Percentiles rank a stretch among this genome's conserved stretches.
These are phyloP conservation scores for Corylus americana DNA, from an alignment of 306 rosid genomes.

Conservation along the genomic window DNA sequence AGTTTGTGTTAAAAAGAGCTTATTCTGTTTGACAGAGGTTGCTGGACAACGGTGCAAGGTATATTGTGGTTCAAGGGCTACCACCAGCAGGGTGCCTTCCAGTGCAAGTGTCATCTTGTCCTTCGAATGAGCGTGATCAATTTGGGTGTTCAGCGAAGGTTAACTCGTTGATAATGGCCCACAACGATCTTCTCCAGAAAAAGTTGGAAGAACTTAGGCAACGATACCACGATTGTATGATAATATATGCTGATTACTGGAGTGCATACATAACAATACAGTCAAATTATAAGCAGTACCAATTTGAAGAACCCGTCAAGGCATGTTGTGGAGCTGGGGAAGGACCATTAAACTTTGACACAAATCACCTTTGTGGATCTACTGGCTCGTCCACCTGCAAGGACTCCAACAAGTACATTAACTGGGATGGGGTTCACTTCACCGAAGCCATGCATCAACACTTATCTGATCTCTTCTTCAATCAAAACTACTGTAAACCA, in stretches of 20 bases:
- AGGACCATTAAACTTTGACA: slow-evolving; percentile 7
- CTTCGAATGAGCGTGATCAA: slow-evolving; percentile 12
- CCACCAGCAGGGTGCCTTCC: slow-evolving; percentile 32
- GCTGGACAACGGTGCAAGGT: slow-evolving; percentile 24
- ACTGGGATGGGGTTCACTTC: slow-evolving; percentile 31
- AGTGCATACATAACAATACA: slow-evolving; percentile 14
- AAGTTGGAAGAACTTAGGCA: neutral
- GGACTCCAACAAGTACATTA: slow-evolving; percentile 19
- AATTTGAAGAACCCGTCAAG: slow-evolving; percentile 27
- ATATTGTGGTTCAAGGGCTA: slow-evolving; percentile 33
- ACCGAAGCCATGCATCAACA: slow-evolving; percentile 26
- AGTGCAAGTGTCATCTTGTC: slow-evolving; percentile 1
- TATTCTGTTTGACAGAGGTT: neutral
- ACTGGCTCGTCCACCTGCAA: slow-evolving; percentile 13
- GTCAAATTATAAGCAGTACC: neutral
- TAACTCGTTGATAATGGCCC: slow-evolving; percentile 15
- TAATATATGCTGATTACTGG: slow-evolving; percentile 26
- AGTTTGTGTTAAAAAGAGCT: too few relatives aligned
- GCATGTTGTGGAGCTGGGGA: slow-evolving; percentile 27
- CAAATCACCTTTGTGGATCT: slow-evolving; percentile 11
- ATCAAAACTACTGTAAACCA: slow-evolving; percentile 26
- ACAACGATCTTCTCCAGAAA: slow-evolving; percentile 22
- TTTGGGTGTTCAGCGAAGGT: slow-evolving; percentile 17
- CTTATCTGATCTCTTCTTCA: slow-evolving; percentile 24
- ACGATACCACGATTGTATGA: neutral